These are phyloP conservation scores for Metschnikowia hibisci DNA, from an alignment of 805 yeast genomes.

Conservation along the genomic window DNA sequence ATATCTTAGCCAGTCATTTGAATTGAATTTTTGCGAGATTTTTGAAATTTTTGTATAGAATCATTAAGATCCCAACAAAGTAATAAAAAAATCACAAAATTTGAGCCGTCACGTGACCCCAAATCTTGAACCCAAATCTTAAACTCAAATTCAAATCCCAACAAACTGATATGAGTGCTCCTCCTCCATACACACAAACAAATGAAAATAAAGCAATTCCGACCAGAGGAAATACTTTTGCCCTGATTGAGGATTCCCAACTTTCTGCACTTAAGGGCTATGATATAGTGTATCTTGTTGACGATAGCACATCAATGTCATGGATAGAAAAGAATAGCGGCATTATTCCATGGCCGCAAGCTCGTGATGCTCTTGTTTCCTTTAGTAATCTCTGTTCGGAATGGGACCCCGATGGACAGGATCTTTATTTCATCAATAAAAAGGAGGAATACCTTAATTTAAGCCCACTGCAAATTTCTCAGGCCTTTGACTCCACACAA, in stretches of 20 bases:
- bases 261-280: conserved; percentile 15
- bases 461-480: conserved; percentile 11
- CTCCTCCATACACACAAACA: conserved; percentile 2
- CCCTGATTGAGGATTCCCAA: conserved; percentile 8
- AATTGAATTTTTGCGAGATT: too few species aligned
- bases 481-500: conserved; percentile 8
- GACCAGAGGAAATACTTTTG: background rate
- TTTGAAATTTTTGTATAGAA: too few species aligned
- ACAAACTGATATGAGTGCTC: background rate
- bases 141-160: too few species aligned
- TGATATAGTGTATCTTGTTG: conserved; percentile 15
- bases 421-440: conserved; percentile 13
- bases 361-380: conserved; percentile 12
- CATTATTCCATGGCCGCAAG: conserved; percentile 15
- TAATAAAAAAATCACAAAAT: too few species aligned
- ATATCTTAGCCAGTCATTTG: too few species aligned
- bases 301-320: conserved; percentile 15
- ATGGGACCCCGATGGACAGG: conserved; percentile 19
- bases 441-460: conserved; percentile 7
- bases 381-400: conserved; percentile 15
- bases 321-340: conserved; percentile 13
- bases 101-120: too few species aligned
- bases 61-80: too few species aligned
- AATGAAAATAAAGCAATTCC: background rate
- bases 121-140: too few species aligned